Percentiles rank a stretch among this genome's conserved stretches.
Conservation (phyloP, 1,284 basidiomycete genomes). For the Ceratobasidium sp. region DNA sequence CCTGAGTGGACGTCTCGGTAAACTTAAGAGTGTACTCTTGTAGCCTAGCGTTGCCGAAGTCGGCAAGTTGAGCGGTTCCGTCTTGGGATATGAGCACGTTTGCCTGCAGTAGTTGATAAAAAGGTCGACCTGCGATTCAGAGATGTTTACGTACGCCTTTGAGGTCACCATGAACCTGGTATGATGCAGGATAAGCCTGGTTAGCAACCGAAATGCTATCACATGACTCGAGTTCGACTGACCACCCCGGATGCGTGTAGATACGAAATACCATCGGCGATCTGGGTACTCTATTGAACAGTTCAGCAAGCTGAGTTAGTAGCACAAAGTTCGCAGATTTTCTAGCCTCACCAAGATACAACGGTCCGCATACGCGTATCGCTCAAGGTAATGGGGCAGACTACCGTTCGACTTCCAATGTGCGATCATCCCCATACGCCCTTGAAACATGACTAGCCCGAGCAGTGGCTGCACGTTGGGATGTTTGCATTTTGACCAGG, state of each 20-base stretch:
- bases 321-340: not conserved
- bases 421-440: slow-evolving; percentile 2
- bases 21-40: not conserved
- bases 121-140: no score
- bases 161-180: not conserved
- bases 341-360: not conserved
- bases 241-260: not conserved
- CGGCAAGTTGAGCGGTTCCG: not conserved
- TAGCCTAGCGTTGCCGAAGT: not conserved
- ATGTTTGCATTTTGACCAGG: slow-evolving; percentile 21
- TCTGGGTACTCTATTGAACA: not conserved
- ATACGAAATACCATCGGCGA: not conserved
- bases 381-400: slow-evolving; percentile 12
- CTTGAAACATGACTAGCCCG: slow-evolving; percentile 1
- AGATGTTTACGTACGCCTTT: not conserved
- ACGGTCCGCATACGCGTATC: not conserved
- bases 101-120: not conserved
- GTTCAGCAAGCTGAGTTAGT: no score
- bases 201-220: no score
- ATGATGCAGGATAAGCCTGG: no score
- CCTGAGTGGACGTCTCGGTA: not conserved
- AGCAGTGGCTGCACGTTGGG: not conserved
- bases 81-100: not conserved
- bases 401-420: not conserved
- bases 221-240: not conserved